Evolutionary conservation across 2,329 filamentous ascomycete genomes (phyloP), one percentile per base, ranked within the genome.

Genomic region (Fusarium algeriense): DNA sequence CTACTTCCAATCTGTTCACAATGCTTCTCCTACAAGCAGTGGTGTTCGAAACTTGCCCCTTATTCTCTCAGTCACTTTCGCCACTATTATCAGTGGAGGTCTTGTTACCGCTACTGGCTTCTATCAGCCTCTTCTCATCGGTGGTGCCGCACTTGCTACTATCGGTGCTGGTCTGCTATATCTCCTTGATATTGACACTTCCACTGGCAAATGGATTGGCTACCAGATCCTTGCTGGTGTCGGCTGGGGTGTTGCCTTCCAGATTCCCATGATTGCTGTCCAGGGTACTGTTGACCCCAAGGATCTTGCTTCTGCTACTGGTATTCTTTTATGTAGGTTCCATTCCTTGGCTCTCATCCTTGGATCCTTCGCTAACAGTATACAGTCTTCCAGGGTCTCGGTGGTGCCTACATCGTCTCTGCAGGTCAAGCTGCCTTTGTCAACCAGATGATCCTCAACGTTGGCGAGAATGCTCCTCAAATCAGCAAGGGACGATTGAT

Each of bases 211-310:
- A 43, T 88, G 86, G 85, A 85, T 88, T 44, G 86, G 85, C 9
- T 88, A 86, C 72, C 85, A 88, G 77, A 80, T 88, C 17, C 62
- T 88, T 5, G 81, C 80, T 32, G 86, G 87, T n/a, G 76, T 83
- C 9, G 86, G 84, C 6, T 82, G 80, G 64, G 86, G 86, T 15
- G 65, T 76, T 10, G 81, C 78, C 5, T 81, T 85, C 60, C 85
- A 88, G 73, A 81, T 87, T 11, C 85, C 86, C 41, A 85, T 87
- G 76, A 85, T 87, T 64, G 83, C 83, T 28, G 82, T 84, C 7
- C 85, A 87, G 71, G 81, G 80, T 7, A 79, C 80, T 14, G 78
- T 83, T 6, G 67, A 75, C 4, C 75, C 84, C 7, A 71, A 77
- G 34, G 86, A 87, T 67, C 78, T 87, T 19, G 79, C 84, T 6